Evolutionary conservation across 2,329 filamentous ascomycete genomes (phyloP).

Genomic region (Monilinia fructigena): DNA sequence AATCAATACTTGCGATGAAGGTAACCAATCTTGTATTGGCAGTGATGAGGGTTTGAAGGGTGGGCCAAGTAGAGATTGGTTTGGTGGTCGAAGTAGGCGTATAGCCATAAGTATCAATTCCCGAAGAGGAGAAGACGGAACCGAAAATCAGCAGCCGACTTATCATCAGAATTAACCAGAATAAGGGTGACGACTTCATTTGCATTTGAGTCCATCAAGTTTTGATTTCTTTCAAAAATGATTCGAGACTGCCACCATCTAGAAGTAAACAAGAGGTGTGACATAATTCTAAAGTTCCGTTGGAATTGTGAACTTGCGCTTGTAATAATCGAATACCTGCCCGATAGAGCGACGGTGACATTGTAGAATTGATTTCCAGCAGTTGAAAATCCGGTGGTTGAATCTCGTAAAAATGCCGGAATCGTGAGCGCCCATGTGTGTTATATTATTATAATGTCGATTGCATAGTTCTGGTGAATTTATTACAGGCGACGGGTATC

Average conservation of each 20-base stretch:
- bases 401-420: constrained; percentile 59
- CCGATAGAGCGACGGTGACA: constrained; percentile 56
- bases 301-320: constrained; percentile 58
- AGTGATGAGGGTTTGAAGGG: constrained; percentile 66
- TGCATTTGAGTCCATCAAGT: constrained; percentile 57
- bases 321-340: constrained; percentile 64
- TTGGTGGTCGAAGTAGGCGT: constrained; percentile 48
- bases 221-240: constrained; percentile 58
- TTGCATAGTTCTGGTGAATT: constrained; percentile 74
- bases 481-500: constrained; percentile 61
- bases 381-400: constrained; percentile 45
- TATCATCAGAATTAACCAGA: constrained; percentile 61
- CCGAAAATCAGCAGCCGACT: constrained; percentile 57
- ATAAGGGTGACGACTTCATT: constrained; percentile 63
- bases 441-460: constrained; percentile 71
- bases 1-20: constrained; percentile 60
- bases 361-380: constrained; percentile 57
- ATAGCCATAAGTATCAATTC: constrained; percentile 62
- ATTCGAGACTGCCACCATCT: constrained; percentile 56
- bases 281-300: constrained; percentile 51
- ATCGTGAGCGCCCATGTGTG: constrained; percentile 70
- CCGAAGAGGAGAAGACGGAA: constrained; percentile 45
- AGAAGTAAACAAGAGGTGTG: constrained; percentile 62
- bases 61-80: constrained; percentile 61
- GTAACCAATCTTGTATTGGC: constrained; percentile 64